Percentiles rank a stretch among this genome's conserved stretches.
Evolutionary conservation across 108 stramenopile species (phyloP).

Genomic region (Mayamaea pseudoterrestris): DNA sequence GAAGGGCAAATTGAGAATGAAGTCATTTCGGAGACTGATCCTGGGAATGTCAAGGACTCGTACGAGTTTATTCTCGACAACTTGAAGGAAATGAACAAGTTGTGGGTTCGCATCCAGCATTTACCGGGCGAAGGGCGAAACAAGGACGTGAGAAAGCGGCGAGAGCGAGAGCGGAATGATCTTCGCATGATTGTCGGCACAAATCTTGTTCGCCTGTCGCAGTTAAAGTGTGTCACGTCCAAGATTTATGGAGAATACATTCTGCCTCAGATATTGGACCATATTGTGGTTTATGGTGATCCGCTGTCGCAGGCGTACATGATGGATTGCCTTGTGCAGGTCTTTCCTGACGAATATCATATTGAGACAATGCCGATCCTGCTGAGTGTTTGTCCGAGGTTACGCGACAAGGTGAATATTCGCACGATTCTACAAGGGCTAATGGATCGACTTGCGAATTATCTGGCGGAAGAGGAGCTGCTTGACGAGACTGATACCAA

Average conservation of each 20-base stretch:
- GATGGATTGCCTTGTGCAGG: conserved; percentile 97
- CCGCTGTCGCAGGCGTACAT: conserved; percentile 95
- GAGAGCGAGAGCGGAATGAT: conserved; percentile 95
- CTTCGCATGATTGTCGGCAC: conserved; percentile 93
- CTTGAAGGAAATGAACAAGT: conserved; percentile 93
- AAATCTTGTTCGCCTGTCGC: conserved; percentile 88
- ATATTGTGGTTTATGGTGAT: conserved; percentile 88
- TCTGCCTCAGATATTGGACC: conserved; percentile 75
- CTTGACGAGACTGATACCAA: conserved; percentile 73
- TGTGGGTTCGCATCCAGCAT: conserved; percentile 98
- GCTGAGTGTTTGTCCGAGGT: conserved; percentile 69
- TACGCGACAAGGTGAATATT: conserved; percentile 95
- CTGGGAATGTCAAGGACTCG: conserved; percentile 82
- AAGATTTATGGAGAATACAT: conserved; percentile 71
- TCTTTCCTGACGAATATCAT: conserved; percentile 96
- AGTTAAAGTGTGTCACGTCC: conserved; percentile 86
- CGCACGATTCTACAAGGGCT: conserved; percentile 83
- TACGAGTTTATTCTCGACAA: conserved; percentile 90
- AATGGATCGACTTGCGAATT: conserved; percentile 88
- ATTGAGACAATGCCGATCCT: conserved; percentile 89
- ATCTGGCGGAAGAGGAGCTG: conserved; percentile 60
- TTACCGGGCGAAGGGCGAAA: conserved; percentile 61
- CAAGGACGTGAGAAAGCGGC: conserved; percentile 75
- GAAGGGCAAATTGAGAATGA: conserved; percentile 7
- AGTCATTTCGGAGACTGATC: conserved; percentile 2